A percentile compares a stretch with the other conserved stretches of the same genome.
These are phyloP conservation scores for Silene vulgaris DNA, from an alignment of 179 eudicot genomes.

Conservation along the genomic window DNA sequence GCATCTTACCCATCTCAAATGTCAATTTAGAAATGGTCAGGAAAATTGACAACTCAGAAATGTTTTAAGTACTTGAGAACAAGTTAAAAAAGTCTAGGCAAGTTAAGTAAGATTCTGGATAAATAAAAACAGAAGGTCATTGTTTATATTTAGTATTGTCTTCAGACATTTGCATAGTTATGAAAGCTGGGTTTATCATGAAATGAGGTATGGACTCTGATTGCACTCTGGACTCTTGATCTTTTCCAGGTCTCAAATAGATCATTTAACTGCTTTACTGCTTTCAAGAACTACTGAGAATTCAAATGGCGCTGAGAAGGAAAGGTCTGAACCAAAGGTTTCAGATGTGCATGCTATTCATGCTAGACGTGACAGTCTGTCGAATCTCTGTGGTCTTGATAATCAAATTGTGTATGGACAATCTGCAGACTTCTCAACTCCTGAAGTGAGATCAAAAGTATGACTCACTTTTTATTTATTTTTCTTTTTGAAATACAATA, in stretches of 20 bases:
- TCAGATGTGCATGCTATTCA: constrained; percentile 28
- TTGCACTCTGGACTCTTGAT: background rate
- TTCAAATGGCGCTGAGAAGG: constrained; percentile 34
- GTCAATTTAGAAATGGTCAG: background rate
- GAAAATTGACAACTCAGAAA: too few species aligned
- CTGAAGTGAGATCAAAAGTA: constrained; percentile 45
- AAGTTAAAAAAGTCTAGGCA: background rate
- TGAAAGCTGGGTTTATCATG: background rate
- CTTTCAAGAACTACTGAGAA: constrained; percentile 53
- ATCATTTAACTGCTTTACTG: constrained; percentile 59
- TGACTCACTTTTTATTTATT: background rate
- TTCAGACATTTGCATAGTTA: background rate
- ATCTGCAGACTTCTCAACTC: constrained; percentile 35
- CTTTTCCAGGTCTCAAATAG: constrained; percentile 65
- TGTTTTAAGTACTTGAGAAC: background rate
- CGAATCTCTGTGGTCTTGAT: constrained; percentile 25
- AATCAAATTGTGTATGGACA: constrained; percentile 28
- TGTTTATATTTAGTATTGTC: background rate
- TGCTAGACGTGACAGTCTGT: constrained; percentile 25
- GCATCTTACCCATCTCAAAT: background rate
- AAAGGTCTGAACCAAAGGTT: constrained; percentile 26
- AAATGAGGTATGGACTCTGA: constrained; percentile 5
- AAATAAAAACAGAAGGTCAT: background rate
- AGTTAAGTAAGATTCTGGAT: background rate
- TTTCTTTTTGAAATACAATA: background rate